Evolutionary conservation across 768 basidiomycete species (phyloP), one percentile per base, ranked within the genome.

Genomic region (Podaxis carcinomalis): DNA sequence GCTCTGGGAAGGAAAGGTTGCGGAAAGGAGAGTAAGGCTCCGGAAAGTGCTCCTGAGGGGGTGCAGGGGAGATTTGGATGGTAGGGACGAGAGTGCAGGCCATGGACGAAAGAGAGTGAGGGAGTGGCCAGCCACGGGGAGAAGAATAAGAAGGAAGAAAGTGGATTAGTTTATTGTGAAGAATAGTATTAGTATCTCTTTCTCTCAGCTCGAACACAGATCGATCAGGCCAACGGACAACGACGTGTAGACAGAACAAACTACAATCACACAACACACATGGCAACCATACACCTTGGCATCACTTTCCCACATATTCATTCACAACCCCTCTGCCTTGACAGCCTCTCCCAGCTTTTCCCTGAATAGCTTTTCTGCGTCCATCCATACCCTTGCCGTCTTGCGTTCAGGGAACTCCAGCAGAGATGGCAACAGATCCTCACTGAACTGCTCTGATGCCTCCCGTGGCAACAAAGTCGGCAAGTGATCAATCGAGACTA

Each of bases 401-500:
- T 78, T 66, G 54, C 91, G 77, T 56, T 85, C 71, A 0, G 92
- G 92, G 66, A 95, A 84, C 69, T 90, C 82, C 83, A 95, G 72
- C 63, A 98, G 74, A 5, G 93, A 90, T 6, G 95, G 93, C 36
- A 96, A 77, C 25, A 98, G 80, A 73, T 95, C 93, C 2, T 74
- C 67, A 68, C 93, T 95, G 77, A 98, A 98, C 69, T 97, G 95
- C 74, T 99, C 96, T 1, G 95, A 97, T 3, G 96, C 90, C 74
- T 99, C 97, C 52, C 97, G 83, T 23, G 97, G 97, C 37, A 99
- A 82, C 61, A 98, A 77, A 27, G 96, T 97, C 9, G 97, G 97
- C 64, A 98, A 80, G 71, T 98, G 96, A 75, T 98, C 97, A 63
- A 99, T 98, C 13, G 97, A 95, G 65, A 97, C 85, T 64, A 98